Evolutionary conservation across 805 yeast genomes (phyloP).

Genomic region (Jamesozyma lodderae): DNA sequence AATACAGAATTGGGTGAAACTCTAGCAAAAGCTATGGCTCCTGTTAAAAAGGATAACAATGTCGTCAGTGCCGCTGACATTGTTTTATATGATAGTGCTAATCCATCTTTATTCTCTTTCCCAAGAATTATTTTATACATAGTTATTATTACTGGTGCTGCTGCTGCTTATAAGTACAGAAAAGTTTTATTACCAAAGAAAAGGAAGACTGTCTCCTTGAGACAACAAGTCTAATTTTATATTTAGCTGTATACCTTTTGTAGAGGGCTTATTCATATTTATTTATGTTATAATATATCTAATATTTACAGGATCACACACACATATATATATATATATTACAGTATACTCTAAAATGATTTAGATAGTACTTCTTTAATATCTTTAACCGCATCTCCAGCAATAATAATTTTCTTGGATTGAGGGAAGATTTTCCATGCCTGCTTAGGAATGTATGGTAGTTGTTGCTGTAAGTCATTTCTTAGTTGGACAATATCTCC

Average conservation of each 20-base stretch:
- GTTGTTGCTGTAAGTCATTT: conserved; percentile 47
- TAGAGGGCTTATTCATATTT: too few relatives aligned
- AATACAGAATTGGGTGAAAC: conserved; percentile 21
- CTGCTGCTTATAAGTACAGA: conserved; percentile 1
- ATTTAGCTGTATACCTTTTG: not conserved
- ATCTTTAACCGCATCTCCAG: conserved; percentile 36
- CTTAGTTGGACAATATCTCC: conserved; percentile 64
- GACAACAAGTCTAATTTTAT: not conserved
- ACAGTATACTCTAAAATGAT: conserved; percentile 3
- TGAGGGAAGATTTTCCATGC: conserved; percentile 41
- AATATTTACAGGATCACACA: not conserved
- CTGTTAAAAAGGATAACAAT: conserved; percentile 12
- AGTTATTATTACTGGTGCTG: not conserved
- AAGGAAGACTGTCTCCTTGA: conserved; percentile 4
- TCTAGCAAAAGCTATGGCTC: conserved; percentile 13
- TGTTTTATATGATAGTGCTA: not conserved
- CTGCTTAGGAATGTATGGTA: conserved; percentile 41
- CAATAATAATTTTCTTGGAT: conserved; percentile 44
- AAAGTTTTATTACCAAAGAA: not conserved
- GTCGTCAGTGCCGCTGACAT: not conserved
- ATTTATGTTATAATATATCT: not conserved
- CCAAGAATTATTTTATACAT: not conserved
- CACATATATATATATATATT: not conserved
- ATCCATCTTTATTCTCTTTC: not conserved
- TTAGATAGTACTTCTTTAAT: conserved; percentile 27